Evolutionary conservation across 345 rosid species (phyloP), one percentile per base, ranked within the genome.

Genomic region (Sonneratia alba): DNA sequence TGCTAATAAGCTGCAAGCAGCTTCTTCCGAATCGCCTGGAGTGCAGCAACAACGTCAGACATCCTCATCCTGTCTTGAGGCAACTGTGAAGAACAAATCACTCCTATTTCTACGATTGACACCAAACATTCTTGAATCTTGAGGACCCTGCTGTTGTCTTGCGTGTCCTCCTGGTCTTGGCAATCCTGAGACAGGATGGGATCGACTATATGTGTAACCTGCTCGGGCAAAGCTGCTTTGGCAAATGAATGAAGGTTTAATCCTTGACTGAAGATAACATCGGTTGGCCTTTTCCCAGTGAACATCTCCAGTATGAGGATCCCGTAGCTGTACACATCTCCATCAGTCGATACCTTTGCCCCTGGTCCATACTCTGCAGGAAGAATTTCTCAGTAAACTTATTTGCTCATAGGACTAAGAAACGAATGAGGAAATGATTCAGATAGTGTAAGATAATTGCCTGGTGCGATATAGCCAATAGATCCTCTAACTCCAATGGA

Each of bases 391-490:
- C 15, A 34, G 38, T 24, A n/a, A 27, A 62, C 3, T 57, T 32
- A 57, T 57, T 6, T 10, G 0, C 7, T 24, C 65, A n/a, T 61
- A 5, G 36, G 27, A 62, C 1, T 37, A 34, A 12, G 38, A 13
- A 32, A 32, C 27, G 14, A 3, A 4, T 27, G 13, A 3, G 18
- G 9, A 34, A 12, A 62, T 62, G 66, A 24, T 57, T 47, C 27
- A 21, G 32, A 3, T 22, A 4, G 38, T 7, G 19, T 3, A 57
- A 19, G 27, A 13, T 3, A 9, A 16, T 36, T 72, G 85, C 85
- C 87, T 69, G 91, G 88, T 51, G 88, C 81, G 1, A 81, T 71
- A 62, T 81, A 87, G n/a, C 86, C 86, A 21, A 84, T 70, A 47
- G 88, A 77, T 53, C 88, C 90, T 77, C 71, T 81, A 4, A 81